phyloP scores from a whole-genome alignment of 352 stramenopile species.

The Blastocystis hominis region DNA sequence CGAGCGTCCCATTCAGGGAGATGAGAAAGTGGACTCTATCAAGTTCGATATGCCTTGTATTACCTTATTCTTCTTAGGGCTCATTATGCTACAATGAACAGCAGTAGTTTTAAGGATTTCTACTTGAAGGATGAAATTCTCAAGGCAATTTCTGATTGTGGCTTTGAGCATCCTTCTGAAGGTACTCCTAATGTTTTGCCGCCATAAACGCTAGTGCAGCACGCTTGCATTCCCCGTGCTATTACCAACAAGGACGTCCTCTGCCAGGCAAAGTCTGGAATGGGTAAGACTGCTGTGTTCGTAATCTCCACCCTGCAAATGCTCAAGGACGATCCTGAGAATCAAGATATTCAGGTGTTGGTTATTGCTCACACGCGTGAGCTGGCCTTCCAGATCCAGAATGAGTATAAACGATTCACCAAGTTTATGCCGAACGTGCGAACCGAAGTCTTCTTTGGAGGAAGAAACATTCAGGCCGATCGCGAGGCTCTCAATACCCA shows the following conservation, averaged over 20 bases:
- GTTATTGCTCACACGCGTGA: slow-evolving; percentile 98
- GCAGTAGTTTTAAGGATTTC: slow-evolving; percentile 97
- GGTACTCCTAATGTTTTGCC: slow-evolving; percentile 66
- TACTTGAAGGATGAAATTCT: slow-evolving; percentile 97
- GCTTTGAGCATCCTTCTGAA: slow-evolving; percentile 98
- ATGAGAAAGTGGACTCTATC: slow-evolving; percentile 32
- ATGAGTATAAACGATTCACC: slow-evolving; percentile 98
- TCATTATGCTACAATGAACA: slow-evolving; percentile 98
- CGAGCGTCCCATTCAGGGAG: slow-evolving; percentile 35
- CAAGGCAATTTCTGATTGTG: slow-evolving; percentile 93
- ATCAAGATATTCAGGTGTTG: slow-evolving; percentile 83
- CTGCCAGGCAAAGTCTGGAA: slow-evolving; percentile 98
- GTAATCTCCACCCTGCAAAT: slow-evolving; percentile 96
- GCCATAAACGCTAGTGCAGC: slow-evolving; percentile 73
- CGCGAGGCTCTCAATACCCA: slow-evolving; percentile 63
- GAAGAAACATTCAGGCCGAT: slow-evolving; percentile 40
- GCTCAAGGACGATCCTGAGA: slow-evolving; percentile 74
- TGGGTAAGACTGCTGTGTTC: slow-evolving; percentile 99
- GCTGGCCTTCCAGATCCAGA: slow-evolving; percentile 97
- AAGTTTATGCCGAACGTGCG: slow-evolving; percentile 92
- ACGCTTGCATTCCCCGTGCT: slow-evolving; percentile 97
- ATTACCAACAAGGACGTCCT: slow-evolving; percentile 99
- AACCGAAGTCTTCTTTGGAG: slow-evolving; percentile 69
- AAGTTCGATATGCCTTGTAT: slow-evolving; percentile 5
- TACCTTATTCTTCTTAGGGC: slow-evolving; percentile 70